A percentile compares a stretch with the other conserved stretches of the same genome.
These are phyloP conservation scores for Brassica napus DNA, from an alignment of 345 rosid species.

Conservation along the genomic window Da-Ae NC_063436.1:5673001-5673500, in stretches of 20 bases:
- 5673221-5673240: too few relatives aligned
- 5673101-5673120: constrained; percentile 83
- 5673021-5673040: constrained; percentile 1
- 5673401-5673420: too few relatives aligned
- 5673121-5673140: not conserved
- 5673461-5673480: not conserved
- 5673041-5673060: constrained; percentile 86
- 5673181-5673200: too few relatives aligned
- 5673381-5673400: not conserved
- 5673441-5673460: not conserved
- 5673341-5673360: not conserved
- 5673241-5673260: too few relatives aligned
- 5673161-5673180: not conserved
- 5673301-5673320: not conserved
- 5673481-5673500: constrained; percentile 58
- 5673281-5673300: constrained; percentile 5
- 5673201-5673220: too few relatives aligned
- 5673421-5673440: not conserved
- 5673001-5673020: not conserved
- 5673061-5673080: constrained; percentile 63
- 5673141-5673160: not conserved
- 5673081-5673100: constrained; percentile 67
- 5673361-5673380: not conserved
- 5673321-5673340: constrained; percentile 17
- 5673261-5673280: not conserved